Percentiles rank a stretch among this genome's conserved stretches.
These are phyloP conservation scores for Cephalotrichum gorgonifer DNA, from an alignment of 2,329 filamentous ascomycete species.

Conservation along the genomic window DNA sequence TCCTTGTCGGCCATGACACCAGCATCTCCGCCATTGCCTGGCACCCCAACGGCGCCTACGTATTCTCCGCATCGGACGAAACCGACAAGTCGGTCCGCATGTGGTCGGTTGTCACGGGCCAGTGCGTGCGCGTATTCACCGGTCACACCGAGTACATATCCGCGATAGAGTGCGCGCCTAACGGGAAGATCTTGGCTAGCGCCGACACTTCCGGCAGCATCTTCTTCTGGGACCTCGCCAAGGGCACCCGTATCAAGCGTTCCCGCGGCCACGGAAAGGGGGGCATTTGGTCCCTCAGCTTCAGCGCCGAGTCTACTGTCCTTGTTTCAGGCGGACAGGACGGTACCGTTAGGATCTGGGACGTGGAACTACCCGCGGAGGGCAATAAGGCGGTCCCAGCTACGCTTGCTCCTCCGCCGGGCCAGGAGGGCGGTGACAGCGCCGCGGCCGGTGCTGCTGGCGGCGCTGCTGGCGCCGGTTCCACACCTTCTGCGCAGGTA, in stretches of 20 bases:
- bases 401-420: constrained; percentile 27
- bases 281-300: constrained; percentile 86
- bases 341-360: constrained; percentile 89
- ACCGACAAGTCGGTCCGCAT: constrained; percentile 86
- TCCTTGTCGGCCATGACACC: constrained; percentile 87
- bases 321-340: constrained; percentile 87
- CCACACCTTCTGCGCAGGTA: background rate
- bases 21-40: constrained; percentile 87
- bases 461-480: constrained; percentile 15
- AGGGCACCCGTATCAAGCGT: constrained; percentile 77
- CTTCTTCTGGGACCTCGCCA: constrained; percentile 87
- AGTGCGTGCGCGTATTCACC: constrained; percentile 81
- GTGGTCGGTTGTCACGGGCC: constrained; percentile 88
- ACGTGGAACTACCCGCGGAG: constrained; percentile 65
- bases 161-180: constrained; percentile 73
- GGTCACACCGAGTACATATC: constrained; percentile 86
- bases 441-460: constrained; percentile 17
- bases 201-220: constrained; percentile 85
- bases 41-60: constrained; percentile 87
- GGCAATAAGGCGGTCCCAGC: constrained; percentile 45
- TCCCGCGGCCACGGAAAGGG: constrained; percentile 91
- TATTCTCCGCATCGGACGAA: constrained; percentile 85
- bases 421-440: constrained; percentile 28
- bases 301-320: constrained; percentile 85
- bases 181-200: constrained; percentile 83